These are phyloP conservation scores for Starmerella riodocensis DNA, from an alignment of 805 yeast species.

Conservation along the genomic window DNA sequence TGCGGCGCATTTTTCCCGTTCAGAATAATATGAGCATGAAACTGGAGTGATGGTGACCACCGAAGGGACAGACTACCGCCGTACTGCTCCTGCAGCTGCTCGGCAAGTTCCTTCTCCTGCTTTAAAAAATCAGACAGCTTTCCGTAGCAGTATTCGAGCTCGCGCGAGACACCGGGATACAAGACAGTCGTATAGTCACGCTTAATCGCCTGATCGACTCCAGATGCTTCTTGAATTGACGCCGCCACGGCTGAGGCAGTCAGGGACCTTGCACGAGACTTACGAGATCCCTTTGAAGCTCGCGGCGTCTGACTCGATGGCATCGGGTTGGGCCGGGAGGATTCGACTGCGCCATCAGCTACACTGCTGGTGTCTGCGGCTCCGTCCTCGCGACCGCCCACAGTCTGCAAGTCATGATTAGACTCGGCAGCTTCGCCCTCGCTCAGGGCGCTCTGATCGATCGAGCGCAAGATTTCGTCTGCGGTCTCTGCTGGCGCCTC, in stretches of 20 bases:
- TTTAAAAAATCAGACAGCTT: constrained; percentile 24
- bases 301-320: not conserved
- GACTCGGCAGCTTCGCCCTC: too few relatives aligned
- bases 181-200: constrained; percentile 19
- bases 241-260: not conserved
- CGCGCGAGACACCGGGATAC: constrained; percentile 11
- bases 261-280: too few relatives aligned
- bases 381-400: constrained; percentile 26
- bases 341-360: not conserved
- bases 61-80: constrained; percentile 26
- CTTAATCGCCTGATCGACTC: constrained; percentile 4
- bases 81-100: constrained; percentile 13
- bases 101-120: constrained; percentile 20
- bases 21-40: constrained; percentile 37
- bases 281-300: too few relatives aligned
- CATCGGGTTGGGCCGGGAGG: not conserved
- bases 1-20: constrained; percentile 9
- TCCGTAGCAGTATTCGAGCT: constrained; percentile 18
- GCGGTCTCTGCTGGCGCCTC: constrained; percentile 28
- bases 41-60: constrained; percentile 33
- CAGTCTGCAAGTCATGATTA: too few relatives aligned
- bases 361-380: not conserved
- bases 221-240: not conserved
- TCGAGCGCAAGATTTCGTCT: constrained; percentile 30
- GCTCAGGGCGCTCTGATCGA: constrained; percentile 30